Evolutionary conservation across 176 grass and related monocot genomes (phyloP).

Genomic region (Raddia distichophylla): DNA sequence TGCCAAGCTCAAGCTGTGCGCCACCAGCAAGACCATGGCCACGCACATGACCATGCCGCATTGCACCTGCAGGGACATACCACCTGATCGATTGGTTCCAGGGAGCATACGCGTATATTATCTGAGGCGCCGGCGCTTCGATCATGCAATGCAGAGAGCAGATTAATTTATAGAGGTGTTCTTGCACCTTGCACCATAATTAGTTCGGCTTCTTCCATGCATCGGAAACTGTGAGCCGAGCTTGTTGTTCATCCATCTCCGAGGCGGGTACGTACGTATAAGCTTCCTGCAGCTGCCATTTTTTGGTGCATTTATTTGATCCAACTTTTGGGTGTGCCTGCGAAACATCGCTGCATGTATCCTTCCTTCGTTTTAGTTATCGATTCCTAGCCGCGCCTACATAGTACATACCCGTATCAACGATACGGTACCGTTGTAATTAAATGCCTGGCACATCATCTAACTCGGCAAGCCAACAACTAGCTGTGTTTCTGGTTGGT

Average conservation of each 20-base stretch:
- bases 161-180: constrained; percentile 18
- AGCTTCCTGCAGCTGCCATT: not conserved
- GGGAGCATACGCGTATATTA: not conserved
- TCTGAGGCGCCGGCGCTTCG: too few species aligned
- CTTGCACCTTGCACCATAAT: not conserved
- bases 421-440: not conserved
- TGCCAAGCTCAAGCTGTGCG: not conserved
- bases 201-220: not conserved
- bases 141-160: too few species aligned
- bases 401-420: too few species aligned
- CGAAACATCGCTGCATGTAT: not conserved
- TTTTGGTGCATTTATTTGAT: constrained; percentile 3
- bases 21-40: not conserved
- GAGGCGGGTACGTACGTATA: not conserved
- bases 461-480: constrained; percentile 22
- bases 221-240: constrained; percentile 29
- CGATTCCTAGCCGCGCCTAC: not conserved
- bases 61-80: not conserved
- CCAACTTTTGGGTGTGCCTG: too few species aligned
- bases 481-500: not conserved
- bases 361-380: not conserved
- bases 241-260: constrained; percentile 45
- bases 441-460: not conserved
- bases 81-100: not conserved
- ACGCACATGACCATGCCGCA: not conserved